Evolutionary conservation across 2,329 filamentous ascomycete species (phyloP), one percentile per base, ranked within the genome.

Genomic region (Aureobasidium namibiae): DNA sequence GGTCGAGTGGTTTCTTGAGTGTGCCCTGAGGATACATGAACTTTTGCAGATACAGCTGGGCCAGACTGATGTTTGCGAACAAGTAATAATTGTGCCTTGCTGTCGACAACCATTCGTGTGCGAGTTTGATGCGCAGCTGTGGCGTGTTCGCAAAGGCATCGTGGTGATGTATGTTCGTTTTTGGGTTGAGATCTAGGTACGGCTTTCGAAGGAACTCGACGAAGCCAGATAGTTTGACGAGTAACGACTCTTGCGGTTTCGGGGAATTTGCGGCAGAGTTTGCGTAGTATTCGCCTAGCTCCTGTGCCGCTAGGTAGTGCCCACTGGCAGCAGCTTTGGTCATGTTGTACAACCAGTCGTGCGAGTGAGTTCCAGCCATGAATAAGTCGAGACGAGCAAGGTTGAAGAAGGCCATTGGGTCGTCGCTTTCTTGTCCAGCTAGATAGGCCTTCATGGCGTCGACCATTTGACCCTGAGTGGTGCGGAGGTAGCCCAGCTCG

Each of bases 291-390:
- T 66, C 61, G 1, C 66, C 75, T 10, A 79, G 65, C 11, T 69
- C 61, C 36, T 71, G 68, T 29, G 69, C 70, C 9, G 76, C 74
- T 56, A 70, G 69, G 7, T 65, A 60, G 52, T 76, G 70, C 1
- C 73, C 71, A 6, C 71, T 72, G 11, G 72, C 70, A 3, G 76
- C 76, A 2, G 76, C 75, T 68, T 78, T 78, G 34, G 68, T 77
- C 56, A 73, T 73, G 62, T 74, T 72, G 60, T 71, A 71, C 9
- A 78, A 65, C 76, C 76, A 78, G 2, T 68, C 64, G 33, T 65
- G 64, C 16, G 67, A 72, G 26, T 64, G 61, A 2, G 68, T 63
- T 16, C 65, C 62, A 5, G 63, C 60, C 36, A 65, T 54, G 16
- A 45, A 36, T 14, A 63, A 54, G 14, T 63, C 61, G 23, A 69